Evolutionary conservation across 768 basidiomycete species (phyloP), one percentile per base, ranked within the genome.

Genomic region (Amanita muscaria): DNA sequence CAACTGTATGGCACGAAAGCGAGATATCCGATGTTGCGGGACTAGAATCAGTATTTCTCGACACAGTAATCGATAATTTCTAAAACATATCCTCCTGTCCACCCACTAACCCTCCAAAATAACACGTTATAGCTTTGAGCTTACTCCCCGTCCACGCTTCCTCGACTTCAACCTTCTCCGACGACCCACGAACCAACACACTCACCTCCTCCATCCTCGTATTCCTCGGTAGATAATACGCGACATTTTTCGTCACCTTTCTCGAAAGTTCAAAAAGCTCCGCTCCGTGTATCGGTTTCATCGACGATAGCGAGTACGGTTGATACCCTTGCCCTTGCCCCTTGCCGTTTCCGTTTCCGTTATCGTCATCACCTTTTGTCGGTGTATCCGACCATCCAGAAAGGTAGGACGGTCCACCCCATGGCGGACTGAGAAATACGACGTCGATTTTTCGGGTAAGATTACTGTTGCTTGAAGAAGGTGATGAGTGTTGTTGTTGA

Each of bases 121-220:
- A 94, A 59, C 88, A 92, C 1, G 90, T 96, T 42, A 98, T 63
- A 0, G 93, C 94, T 58, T 97, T 98, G 34, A 98, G 63, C 67
- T 94, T 94, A 8, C 70, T 70, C 2, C 90, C 84, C 83, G 89
- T 94, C 92, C 91, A 97, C 59, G 89, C 89, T 62, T 98, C 94
- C 58, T 98, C 92, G 5, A 97, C 74, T 62, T 97, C 94, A 8
- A 94, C 73, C 61, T 62, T 69, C 61, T 91, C 88, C 30, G 7
- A 10, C 18, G 27, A n/a, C 19, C 22, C 18, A 5, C 44, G 42
- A 51, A 60, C 49, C 44, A 59, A 56, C 19, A 25, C 64, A 0
- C 82, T 74, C 31, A 96, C 72, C 57, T 98, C 89, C 5, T 79
- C 65, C 12, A 97, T 56, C 41, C 69, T 68, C 2, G 79, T 72